phyloP scores from a whole-genome alignment of 768 basidiomycete genomes.

The Fomitopsis pulvina region DNA sequence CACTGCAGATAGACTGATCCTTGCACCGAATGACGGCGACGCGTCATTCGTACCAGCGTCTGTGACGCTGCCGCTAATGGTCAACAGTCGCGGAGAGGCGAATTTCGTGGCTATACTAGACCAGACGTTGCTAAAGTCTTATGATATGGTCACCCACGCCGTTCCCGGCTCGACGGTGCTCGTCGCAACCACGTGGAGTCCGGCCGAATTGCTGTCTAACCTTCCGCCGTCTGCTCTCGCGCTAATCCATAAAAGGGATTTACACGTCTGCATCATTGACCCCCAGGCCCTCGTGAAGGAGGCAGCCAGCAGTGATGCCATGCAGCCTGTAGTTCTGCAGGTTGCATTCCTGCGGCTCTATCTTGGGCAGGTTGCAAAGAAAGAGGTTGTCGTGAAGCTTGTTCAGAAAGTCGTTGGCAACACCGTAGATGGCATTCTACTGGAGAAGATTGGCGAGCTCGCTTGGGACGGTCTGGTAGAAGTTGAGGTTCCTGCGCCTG shows the following conservation, averaged over 20 bases:
- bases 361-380: conserved; percentile 55
- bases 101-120: conserved; percentile 78
- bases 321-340: conserved; percentile 57
- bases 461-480: conserved; percentile 66
- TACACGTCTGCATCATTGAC: conserved; percentile 57
- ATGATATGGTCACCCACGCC: conserved; percentile 62
- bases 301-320: conserved; percentile 27
- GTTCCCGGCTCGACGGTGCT: conserved; percentile 66
- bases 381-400: conserved; percentile 45
- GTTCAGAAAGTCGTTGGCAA: conserved; percentile 41
- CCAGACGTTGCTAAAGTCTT: conserved; percentile 69
- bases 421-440: conserved; percentile 39
- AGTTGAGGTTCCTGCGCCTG: conserved; percentile 35
- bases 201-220: conserved; percentile 65
- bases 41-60: conserved; percentile 45
- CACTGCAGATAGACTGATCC: conserved; percentile 59
- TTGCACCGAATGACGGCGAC: conserved; percentile 40
- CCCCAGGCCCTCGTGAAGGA: conserved; percentile 44
- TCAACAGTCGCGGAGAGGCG: conserved; percentile 37
- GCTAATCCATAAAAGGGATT: conserved; percentile 42
- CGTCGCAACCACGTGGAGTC: conserved; percentile 67
- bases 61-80: conserved; percentile 49
- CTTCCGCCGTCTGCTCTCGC: conserved; percentile 45
- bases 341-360: conserved; percentile 84
- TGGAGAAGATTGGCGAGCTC: conserved; percentile 44